These are phyloP conservation scores for Croton laevigatus DNA, from an alignment of 441 rosid genomes.

Conservation along the genomic window DNA sequence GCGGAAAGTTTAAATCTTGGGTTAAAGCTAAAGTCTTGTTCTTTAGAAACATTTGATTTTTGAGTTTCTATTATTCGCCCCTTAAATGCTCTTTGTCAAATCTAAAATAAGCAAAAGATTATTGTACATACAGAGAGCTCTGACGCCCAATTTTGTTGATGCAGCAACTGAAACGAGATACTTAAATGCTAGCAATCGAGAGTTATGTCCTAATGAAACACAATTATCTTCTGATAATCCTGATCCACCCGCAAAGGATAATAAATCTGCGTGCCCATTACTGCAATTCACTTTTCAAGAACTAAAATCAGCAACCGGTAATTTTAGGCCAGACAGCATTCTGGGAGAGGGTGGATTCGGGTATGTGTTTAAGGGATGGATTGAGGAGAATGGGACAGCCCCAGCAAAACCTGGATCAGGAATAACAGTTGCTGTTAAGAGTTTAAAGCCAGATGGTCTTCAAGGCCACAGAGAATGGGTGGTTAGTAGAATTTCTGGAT, in stretches of 20 bases:
- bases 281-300: constrained; percentile 50
- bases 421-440: constrained; percentile 59
- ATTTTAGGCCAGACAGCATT: constrained; percentile 53
- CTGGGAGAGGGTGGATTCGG: constrained; percentile 77
- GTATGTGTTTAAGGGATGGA: constrained; percentile 65
- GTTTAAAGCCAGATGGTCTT: constrained; percentile 50
- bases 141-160: constrained; percentile 16
- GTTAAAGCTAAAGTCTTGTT: not conserved
- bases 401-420: constrained; percentile 64
- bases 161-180: constrained; percentile 66
- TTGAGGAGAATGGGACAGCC: constrained; percentile 56
- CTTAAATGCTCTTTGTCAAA: constrained; percentile 1
- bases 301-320: constrained; percentile 49
- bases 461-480: constrained; percentile 61
- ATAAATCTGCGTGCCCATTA: constrained; percentile 40
- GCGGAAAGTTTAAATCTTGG: not conserved
- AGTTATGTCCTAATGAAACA: constrained; percentile 49
- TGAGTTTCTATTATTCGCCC: not conserved
- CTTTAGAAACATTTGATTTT: not conserved
- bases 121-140: constrained; percentile 5
- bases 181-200: constrained; percentile 69
- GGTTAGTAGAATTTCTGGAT: constrained; percentile 38
- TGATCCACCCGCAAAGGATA: constrained; percentile 29
- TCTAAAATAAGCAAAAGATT: not conserved
- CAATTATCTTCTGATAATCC: constrained; percentile 45